Evolutionary conservation across 2,329 filamentous ascomycete species (phyloP).

Genomic region (Aureobasidium leucospermi): DNA sequence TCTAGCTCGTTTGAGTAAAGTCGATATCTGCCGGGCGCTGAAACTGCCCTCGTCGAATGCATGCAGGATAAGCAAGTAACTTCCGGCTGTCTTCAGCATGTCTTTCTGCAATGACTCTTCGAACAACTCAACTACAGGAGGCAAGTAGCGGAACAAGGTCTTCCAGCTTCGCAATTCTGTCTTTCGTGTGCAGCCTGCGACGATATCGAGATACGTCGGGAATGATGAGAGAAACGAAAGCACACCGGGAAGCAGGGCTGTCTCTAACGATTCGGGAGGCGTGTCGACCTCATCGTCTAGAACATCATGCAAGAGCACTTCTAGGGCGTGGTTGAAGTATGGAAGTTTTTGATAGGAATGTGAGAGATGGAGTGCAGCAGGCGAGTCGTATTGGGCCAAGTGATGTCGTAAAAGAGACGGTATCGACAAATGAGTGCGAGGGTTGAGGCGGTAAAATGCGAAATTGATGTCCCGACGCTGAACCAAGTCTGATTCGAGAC

Average conservation of each 20-base stretch:
- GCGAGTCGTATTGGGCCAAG: conserved; percentile 66
- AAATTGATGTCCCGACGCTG: conserved; percentile 88
- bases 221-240: conserved; percentile 48
- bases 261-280: conserved; percentile 35
- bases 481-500: conserved; percentile 87
- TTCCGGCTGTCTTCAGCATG: conserved; percentile 87
- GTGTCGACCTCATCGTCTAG: conserved; percentile 88
- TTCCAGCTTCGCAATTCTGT: conserved; percentile 94
- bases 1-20: conserved; percentile 73
- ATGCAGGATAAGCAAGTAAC: conserved; percentile 91
- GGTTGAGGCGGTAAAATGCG: conserved; percentile 79
- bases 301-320: conserved; percentile 86
- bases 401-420: conserved; percentile 79
- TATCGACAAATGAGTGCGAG: conserved; percentile 88
- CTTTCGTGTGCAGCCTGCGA: conserved; percentile 94
- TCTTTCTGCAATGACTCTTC: conserved; percentile 83
- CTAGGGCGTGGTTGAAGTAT: conserved; percentile 89
- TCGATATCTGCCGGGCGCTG: conserved; percentile 62
- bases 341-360: conserved; percentile 79
- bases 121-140: conserved; percentile 84
- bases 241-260: conserved; percentile 44
- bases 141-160: conserved; percentile 84
- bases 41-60: conserved; percentile 50
- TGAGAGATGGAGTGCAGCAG: conserved; percentile 72
- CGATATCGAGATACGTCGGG: conserved; percentile 83